Percentiles rank a stretch among this genome's conserved stretches.
Evolutionary conservation across 371 early-diverging fungal genomes (phyloP).

Genomic region (Circinella umbellata): DNA sequence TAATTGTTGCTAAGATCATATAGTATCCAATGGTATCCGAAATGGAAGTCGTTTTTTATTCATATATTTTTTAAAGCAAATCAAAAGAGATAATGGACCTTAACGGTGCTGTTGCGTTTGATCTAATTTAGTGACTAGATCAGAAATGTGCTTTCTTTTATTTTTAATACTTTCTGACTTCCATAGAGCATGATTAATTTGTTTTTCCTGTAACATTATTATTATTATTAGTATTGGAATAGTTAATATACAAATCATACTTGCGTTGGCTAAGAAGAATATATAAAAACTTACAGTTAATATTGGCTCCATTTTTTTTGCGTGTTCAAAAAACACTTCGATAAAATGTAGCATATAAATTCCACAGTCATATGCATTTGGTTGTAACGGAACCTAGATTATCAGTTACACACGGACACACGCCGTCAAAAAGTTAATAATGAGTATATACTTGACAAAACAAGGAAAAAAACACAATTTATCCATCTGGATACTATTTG

Average conservation of each 20-base stretch:
- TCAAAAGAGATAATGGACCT: too few relatives aligned
- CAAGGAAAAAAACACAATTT: conserved; percentile 9
- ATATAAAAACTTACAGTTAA: conserved; percentile 8
- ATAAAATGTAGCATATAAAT: conserved; percentile 62
- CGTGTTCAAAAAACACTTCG: conserved; percentile 43
- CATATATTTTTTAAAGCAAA: too few relatives aligned
- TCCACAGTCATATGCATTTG: conserved; percentile 71
- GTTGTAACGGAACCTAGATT: conserved; percentile 58
- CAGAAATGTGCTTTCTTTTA: neutral
- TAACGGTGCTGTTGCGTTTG: too few relatives aligned
- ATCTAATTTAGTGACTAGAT: neutral
- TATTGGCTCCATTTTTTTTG: neutral
- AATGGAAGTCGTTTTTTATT: too few relatives aligned
- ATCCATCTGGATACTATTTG: conserved; percentile 9
- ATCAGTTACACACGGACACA: too few relatives aligned
- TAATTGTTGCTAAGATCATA: too few relatives aligned
- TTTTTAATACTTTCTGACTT: neutral
- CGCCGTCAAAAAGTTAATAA: too few relatives aligned
- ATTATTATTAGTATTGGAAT: too few relatives aligned
- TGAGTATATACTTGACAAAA: too few relatives aligned
- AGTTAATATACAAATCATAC: too few relatives aligned
- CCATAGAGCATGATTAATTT: neutral
- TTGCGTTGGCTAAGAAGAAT: too few relatives aligned
- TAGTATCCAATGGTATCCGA: too few relatives aligned
- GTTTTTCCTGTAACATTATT: neutral